Conservation (phyloP, 306 rosid species). For the Datisca glomerata region DNA sequence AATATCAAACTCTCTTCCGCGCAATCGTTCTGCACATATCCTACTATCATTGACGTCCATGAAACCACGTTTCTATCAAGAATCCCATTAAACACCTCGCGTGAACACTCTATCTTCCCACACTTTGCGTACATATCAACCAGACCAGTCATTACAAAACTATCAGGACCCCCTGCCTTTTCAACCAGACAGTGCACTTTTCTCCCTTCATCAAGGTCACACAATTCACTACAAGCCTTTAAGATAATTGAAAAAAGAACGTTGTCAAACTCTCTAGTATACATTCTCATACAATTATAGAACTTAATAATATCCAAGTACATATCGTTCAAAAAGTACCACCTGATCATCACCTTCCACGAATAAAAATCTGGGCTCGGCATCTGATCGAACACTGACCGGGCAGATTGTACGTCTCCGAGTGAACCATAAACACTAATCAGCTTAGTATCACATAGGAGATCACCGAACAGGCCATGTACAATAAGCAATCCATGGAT, state of each 20-base stretch:
- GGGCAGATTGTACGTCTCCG: slow-evolving; percentile 33
- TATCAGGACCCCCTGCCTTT: slow-evolving; percentile 29
- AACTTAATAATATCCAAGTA: slow-evolving; percentile 28
- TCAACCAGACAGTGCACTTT: slow-evolving; percentile 39
- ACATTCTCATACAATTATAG: slow-evolving; percentile 21
- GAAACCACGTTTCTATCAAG: slow-evolving; percentile 36
- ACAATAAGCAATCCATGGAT: slow-evolving; percentile 38
- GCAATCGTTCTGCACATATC: slow-evolving; percentile 61
- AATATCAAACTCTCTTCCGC: slow-evolving; percentile 32
- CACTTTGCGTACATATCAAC: slow-evolving; percentile 49
- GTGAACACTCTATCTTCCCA: slow-evolving; percentile 20
- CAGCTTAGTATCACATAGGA: slow-evolving; percentile 29
- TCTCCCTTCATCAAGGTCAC: slow-evolving; percentile 24
- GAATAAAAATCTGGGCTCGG: slow-evolving; percentile 36
- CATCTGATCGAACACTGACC: slow-evolving; percentile 38
- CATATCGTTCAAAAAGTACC: slow-evolving; percentile 44
- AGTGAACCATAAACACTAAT: slow-evolving; percentile 46
- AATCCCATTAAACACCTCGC: slow-evolving; percentile 37
- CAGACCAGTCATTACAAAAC: slow-evolving; percentile 38
- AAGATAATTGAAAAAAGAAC: slow-evolving; percentile 38
- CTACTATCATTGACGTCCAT: slow-evolving; percentile 66
- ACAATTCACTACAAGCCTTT: slow-evolving; percentile 42
- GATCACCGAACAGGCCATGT: slow-evolving; percentile 24
- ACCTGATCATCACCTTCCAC: slow-evolving; percentile 54
- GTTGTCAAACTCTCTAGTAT: slow-evolving; percentile 22